phyloP scores from a whole-genome alignment of 129 eudicot species.

The Scalesia atractyloides region DNA sequence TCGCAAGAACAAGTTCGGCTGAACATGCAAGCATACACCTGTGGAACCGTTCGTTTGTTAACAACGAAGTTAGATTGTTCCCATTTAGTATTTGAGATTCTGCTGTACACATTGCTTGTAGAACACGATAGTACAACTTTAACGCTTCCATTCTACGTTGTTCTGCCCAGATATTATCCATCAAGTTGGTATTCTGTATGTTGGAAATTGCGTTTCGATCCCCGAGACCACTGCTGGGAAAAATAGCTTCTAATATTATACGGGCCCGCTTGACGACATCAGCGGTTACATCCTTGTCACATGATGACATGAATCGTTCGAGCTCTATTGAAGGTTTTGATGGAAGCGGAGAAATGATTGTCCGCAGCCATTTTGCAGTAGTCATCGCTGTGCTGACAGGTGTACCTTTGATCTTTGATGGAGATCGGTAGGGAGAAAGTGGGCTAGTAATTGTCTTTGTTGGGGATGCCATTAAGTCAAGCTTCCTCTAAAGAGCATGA shows the following conservation, averaged over 20 bases:
- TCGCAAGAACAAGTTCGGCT: conserved; percentile 96
- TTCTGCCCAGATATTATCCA: conserved; percentile 96
- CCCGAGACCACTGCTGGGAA: conserved; percentile 79
- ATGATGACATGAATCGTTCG: conserved; percentile 58
- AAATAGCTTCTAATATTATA: conserved; percentile 86
- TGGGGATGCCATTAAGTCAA: conserved; percentile 76
- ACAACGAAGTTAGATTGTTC: conserved; percentile 72
- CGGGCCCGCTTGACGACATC: conserved; percentile 81
- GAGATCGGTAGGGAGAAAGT: conserved; percentile 87
- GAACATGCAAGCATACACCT: conserved; percentile 99
- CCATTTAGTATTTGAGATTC: conserved; percentile 79
- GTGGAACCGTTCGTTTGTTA: conserved; percentile 92
- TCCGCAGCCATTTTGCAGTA: conserved; percentile 91
- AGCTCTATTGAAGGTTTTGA: conserved; percentile 70
- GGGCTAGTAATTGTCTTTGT: conserved; percentile 81
- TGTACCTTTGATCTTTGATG: conserved; percentile 62
- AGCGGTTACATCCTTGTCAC: conserved; percentile 79
- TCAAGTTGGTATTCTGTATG: conserved; percentile 61
- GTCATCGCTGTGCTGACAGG: conserved; percentile 98
- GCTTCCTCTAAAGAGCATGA: conserved; percentile 56
- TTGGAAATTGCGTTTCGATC: conserved; percentile 49
- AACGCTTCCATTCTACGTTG: conserved; percentile 85
- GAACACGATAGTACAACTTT: conserved; percentile 80
- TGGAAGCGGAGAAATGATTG: conserved; percentile 82
- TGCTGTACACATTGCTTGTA: conserved; percentile 92